Evolutionary conservation across 352 stramenopile species (phyloP).

Genomic region (Pythium plurisporium): DNA sequence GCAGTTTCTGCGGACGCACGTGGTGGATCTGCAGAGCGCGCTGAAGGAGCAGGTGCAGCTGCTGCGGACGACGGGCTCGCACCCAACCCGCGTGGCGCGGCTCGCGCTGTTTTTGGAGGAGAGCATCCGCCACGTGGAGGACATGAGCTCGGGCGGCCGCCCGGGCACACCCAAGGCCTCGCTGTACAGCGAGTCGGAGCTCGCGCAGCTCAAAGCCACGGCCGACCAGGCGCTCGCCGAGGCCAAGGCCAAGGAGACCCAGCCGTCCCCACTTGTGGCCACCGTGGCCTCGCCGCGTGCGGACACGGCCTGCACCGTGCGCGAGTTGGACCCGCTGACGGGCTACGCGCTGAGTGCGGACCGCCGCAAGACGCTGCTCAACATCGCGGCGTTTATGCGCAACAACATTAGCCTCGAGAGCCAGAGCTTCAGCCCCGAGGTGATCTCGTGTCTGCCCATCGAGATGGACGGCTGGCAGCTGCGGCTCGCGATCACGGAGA

Average conservation of each 20-base stretch:
- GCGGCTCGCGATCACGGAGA: slow-evolving; percentile 79
- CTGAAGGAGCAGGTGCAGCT: slow-evolving; percentile 65
- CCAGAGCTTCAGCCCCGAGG: slow-evolving; percentile 75
- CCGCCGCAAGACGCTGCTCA: slow-evolving; percentile 56
- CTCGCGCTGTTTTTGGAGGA: slow-evolving; percentile 64
- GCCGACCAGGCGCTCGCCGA: slow-evolving; percentile 27
- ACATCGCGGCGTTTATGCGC: slow-evolving; percentile 71
- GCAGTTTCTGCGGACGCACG: slow-evolving; percentile 78
- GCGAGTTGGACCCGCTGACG: slow-evolving; percentile 26
- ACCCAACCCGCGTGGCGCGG: slow-evolving; percentile 40
- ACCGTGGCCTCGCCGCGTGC: too few relatives aligned
- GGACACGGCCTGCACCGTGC: slow-evolving; percentile 18
- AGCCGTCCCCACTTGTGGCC: too few relatives aligned
- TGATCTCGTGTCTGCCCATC: slow-evolving; percentile 83
- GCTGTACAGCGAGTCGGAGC: slow-evolving; percentile 21
- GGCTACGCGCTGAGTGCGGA: slow-evolving; percentile 60
- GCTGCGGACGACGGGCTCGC: slow-evolving; percentile 31
- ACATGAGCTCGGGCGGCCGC: slow-evolving; percentile 63
- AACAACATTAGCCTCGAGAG: slow-evolving; percentile 82
- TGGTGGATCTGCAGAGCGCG: slow-evolving; percentile 70
- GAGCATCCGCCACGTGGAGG: slow-evolving; percentile 67
- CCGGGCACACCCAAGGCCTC: slow-evolving; percentile 24
- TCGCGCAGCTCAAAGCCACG: slow-evolving; percentile 22
- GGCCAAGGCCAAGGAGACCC: slow-evolving; percentile 26
- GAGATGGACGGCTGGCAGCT: slow-evolving; percentile 87